Evolutionary conservation across 1,284 basidiomycete genomes (phyloP).

Genomic region (Xerocomus amazonicus): DNA sequence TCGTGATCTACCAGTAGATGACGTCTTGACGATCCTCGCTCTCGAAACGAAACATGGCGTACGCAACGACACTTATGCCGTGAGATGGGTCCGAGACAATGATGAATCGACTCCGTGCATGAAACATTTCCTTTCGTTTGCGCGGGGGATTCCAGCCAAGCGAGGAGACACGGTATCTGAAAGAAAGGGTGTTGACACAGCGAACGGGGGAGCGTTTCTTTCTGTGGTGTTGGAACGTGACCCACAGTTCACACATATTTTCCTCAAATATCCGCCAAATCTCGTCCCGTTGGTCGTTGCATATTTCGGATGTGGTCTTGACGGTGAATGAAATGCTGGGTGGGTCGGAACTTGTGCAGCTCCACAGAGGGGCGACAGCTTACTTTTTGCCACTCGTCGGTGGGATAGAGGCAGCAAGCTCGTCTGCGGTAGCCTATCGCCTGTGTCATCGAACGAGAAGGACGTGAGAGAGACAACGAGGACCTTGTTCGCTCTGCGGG

Average conservation of each 20-base stretch:
- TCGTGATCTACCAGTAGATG: slow-evolving; percentile 58
- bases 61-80: slow-evolving; percentile 43
- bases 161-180: slow-evolving; percentile 54
- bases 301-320: slow-evolving; percentile 38
- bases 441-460: background rate
- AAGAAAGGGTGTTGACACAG: background rate
- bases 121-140: slow-evolving; percentile 61
- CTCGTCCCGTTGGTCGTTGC: slow-evolving; percentile 34
- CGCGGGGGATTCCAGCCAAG: slow-evolving; percentile 61
- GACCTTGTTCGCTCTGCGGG: slow-evolving; percentile 29
- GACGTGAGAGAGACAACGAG: background rate
- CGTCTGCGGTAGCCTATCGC: slow-evolving; percentile 20
- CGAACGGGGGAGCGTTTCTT: background rate
- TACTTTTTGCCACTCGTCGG: slow-evolving; percentile 19
- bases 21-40: slow-evolving; percentile 54
- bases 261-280: slow-evolving; percentile 55
- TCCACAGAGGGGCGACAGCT: background rate
- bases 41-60: slow-evolving; percentile 69
- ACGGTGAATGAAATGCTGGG: slow-evolving; percentile 37
- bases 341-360: background rate
- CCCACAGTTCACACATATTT: slow-evolving; percentile 52
- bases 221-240: slow-evolving; percentile 3
- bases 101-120: slow-evolving; percentile 56
- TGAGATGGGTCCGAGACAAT: slow-evolving; percentile 33
- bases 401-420: slow-evolving; percentile 19